phyloP scores from a whole-genome alignment of 1,284 basidiomycete genomes.

The Porogramme epimiltina region DNA sequence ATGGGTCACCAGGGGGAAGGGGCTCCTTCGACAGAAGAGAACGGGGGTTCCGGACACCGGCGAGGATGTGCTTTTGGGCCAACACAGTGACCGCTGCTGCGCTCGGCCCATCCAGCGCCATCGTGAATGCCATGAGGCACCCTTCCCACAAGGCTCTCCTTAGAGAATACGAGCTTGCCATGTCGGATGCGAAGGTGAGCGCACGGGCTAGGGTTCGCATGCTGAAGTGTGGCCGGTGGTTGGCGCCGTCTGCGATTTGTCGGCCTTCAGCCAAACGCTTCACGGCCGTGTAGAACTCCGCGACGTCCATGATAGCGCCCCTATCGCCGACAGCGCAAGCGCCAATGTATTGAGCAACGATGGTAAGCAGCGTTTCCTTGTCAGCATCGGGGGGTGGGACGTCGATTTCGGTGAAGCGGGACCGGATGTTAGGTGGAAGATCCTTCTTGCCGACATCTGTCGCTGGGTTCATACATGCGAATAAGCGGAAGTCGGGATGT shows the following conservation, averaged over 20 bases:
- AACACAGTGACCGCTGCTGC: conserved; percentile 68
- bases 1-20: conserved; percentile 50
- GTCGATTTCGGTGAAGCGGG: conserved; percentile 95
- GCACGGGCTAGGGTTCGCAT: conserved; percentile 96
- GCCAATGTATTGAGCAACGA: conserved; percentile 92
- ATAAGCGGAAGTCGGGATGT: conserved; percentile 94
- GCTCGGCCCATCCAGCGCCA: conserved; percentile 86
- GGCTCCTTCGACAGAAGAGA: conserved; percentile 78
- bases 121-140: conserved; percentile 96
- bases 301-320: conserved; percentile 87
- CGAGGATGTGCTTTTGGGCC: conserved; percentile 81
- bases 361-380: conserved; percentile 85
- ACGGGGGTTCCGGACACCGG: conserved; percentile 79
- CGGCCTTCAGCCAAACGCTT: conserved; percentile 80
- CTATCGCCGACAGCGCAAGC: conserved; percentile 84
- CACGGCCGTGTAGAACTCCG: conserved; percentile 87
- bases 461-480: conserved; percentile 99
- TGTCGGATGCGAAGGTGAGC: conserved; percentile 88
- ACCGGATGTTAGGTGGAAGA: conserved; percentile 87
- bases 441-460: conserved; percentile 99
- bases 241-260: conserved; percentile 93
- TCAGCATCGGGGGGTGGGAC: conserved; percentile 94
- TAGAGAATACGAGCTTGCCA: conserved; percentile 77
- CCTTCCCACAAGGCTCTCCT: conserved; percentile 95
- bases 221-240: conserved; percentile 95